A percentile compares a stretch with the other conserved stretches of the same genome.
Conservation (phyloP, 768 basidiomycete genomes). For the Lentinula sp. region DNA sequence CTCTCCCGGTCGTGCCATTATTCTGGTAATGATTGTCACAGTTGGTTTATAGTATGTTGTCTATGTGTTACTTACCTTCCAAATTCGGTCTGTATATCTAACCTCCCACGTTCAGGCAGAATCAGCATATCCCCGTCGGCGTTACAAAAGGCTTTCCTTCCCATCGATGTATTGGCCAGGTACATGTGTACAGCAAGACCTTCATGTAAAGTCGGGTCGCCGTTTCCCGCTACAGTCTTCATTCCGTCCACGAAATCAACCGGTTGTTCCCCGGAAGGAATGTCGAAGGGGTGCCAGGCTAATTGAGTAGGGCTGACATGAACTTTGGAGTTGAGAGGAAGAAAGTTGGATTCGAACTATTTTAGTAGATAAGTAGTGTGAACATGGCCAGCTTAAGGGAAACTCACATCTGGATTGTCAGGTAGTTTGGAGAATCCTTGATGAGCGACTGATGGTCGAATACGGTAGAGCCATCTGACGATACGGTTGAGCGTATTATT, state of each 20-base stretch:
- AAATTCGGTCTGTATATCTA: slow-evolving; percentile 67
- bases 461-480: slow-evolving; percentile 57
- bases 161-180: slow-evolving; percentile 55
- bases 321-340: slow-evolving; percentile 53
- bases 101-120: slow-evolving; percentile 55
- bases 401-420: slow-evolving; percentile 52
- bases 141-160: slow-evolving; percentile 53
- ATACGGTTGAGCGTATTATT: neutral
- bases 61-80: slow-evolving; percentile 40
- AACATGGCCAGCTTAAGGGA: no score
- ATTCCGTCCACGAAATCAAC: slow-evolving; percentile 55
- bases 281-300: slow-evolving; percentile 58
- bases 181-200: slow-evolving; percentile 64
- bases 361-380: neutral
- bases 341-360: slow-evolving; percentile 60
- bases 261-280: slow-evolving; percentile 33
- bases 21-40: slow-evolving; percentile 20
- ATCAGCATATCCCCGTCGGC: slow-evolving; percentile 66
- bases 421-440: slow-evolving; percentile 51
- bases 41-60: neutral
- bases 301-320: slow-evolving; percentile 59
- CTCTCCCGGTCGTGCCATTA: slow-evolving; percentile 63
- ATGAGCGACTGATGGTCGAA: slow-evolving; percentile 64
- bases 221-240: slow-evolving; percentile 59
- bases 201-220: slow-evolving; percentile 56